Conservation (phyloP, 2,329 filamentous ascomycete species). For the Fonsecaea pedrosoi region DNA sequence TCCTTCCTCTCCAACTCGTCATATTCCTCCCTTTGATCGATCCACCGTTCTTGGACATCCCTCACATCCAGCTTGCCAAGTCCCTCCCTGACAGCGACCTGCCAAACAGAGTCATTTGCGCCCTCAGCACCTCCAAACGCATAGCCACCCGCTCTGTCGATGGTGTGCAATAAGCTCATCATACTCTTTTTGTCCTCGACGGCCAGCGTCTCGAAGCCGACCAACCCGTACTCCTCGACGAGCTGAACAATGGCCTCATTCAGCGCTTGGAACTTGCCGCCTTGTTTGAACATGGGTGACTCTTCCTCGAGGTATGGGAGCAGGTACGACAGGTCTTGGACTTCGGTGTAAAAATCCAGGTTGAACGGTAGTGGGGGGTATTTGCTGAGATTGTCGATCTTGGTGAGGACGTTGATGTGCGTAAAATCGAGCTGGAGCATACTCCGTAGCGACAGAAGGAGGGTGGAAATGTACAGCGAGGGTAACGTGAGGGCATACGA, state of each 20-base stretch:
- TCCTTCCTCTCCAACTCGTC: slow-evolving; percentile 79
- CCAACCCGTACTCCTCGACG: slow-evolving; percentile 87
- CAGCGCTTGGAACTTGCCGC: slow-evolving; percentile 75
- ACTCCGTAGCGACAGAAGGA: slow-evolving; percentile 88
- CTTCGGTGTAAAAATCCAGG: slow-evolving; percentile 95
- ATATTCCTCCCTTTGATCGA: slow-evolving; percentile 86
- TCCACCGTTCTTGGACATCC: slow-evolving; percentile 95
- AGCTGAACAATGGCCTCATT: slow-evolving; percentile 87
- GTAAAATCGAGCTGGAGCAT: slow-evolving; percentile 99
- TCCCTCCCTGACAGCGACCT: slow-evolving; percentile 83
- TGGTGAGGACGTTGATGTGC: slow-evolving; percentile 93
- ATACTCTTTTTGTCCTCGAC: slow-evolving; percentile 98
- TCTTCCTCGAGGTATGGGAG: slow-evolving; percentile 81
- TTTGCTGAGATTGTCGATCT: slow-evolving; percentile 90
- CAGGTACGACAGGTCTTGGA: slow-evolving; percentile 87
- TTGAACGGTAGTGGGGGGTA: slow-evolving; percentile 92
- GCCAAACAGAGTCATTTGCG: slow-evolving; percentile 96
- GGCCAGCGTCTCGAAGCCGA: slow-evolving; percentile 89
- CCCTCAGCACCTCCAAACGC: slow-evolving; percentile 89
- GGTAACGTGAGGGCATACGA: slow-evolving; percentile 92
- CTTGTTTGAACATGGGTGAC: slow-evolving; percentile 68
- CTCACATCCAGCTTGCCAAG: slow-evolving; percentile 76
- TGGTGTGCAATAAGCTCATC: slow-evolving; percentile 86
- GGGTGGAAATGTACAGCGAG: slow-evolving; percentile 91
- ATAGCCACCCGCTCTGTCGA: slow-evolving; percentile 92